Conservation (phyloP, 2,329 filamentous ascomycete species). For the Colletotrichum gloeosporioides region DNA sequence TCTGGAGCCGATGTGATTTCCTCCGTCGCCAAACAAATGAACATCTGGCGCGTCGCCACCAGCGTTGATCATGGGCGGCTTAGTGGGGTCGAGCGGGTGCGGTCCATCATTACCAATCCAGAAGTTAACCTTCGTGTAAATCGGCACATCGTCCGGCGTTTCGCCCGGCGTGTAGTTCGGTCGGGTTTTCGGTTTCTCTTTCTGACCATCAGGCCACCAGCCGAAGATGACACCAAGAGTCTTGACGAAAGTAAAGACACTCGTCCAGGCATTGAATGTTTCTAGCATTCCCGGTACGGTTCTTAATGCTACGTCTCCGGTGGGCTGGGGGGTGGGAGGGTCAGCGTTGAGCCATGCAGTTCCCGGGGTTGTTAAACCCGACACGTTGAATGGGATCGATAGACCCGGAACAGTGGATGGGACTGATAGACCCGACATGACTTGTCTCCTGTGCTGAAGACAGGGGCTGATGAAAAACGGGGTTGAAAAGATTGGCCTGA, state of each 20-base stretch:
- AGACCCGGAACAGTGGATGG: not conserved
- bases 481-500: not conserved
- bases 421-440: not conserved
- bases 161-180: too few species aligned
- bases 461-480: not conserved
- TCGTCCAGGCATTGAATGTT: too few species aligned
- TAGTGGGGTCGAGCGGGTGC: not conserved
- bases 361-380: not conserved
- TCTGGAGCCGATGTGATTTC: not conserved
- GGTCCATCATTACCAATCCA: not conserved
- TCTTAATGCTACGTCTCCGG: too few species aligned
- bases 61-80: fast-evolving
- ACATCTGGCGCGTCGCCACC: not conserved
- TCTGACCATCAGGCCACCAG: too few species aligned
- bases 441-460: not conserved
- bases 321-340: too few species aligned
- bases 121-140: not conserved
- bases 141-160: too few species aligned
- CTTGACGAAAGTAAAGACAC: too few species aligned
- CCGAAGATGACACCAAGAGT: too few species aligned
- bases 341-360: too few species aligned
- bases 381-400: not conserved
- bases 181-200: too few species aligned
- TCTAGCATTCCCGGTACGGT: too few species aligned
- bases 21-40: not conserved